Conservation (phyloP, 305 asterid species). For the Rubia balearica region DNA sequence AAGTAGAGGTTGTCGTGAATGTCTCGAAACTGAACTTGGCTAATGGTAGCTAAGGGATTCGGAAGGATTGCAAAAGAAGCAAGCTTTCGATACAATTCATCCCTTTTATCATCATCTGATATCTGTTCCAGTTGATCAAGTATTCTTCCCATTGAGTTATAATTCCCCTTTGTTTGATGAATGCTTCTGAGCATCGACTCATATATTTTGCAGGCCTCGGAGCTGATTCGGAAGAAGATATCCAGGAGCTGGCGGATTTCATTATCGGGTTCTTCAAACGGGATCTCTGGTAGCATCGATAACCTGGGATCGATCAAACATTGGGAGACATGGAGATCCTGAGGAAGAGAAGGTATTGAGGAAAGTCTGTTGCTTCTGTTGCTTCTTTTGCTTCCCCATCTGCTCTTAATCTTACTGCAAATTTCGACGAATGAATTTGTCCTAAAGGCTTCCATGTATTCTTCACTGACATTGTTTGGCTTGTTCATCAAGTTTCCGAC, state of each 20-base stretch:
- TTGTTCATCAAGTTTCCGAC: conserved; percentile 24
- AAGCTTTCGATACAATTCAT: conserved; percentile 25
- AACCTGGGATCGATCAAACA: conserved; percentile 30
- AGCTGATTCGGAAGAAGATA: conserved; percentile 41
- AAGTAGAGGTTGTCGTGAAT: conserved; percentile 31
- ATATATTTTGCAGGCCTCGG: conserved; percentile 50
- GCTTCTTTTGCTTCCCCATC: conserved; percentile 25
- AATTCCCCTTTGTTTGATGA: conserved; percentile 30
- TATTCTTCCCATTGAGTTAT: conserved; percentile 22
- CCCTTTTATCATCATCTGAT: conserved; percentile 20
- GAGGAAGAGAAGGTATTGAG: conserved; percentile 21
- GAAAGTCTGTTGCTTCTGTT: conserved; percentile 27
- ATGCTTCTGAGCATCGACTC: conserved; percentile 42
- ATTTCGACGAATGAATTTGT: conserved; percentile 66
- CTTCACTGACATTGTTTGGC: conserved; percentile 40
- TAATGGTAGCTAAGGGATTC: conserved; percentile 43
- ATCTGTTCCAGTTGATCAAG: conserved; percentile 19
- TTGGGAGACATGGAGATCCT: conserved; percentile 22
- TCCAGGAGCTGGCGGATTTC: conserved; percentile 31
- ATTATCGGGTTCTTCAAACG: conserved; percentile 14
- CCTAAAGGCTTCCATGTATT: conserved; percentile 56
- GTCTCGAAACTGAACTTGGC: conserved; percentile 36
- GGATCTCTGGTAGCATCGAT: conserved; percentile 30
- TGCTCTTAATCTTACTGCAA: conserved; percentile 36
- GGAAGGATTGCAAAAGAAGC: conserved; percentile 29